Evolutionary conservation across 1,284 basidiomycete genomes (phyloP), one percentile per base, ranked within the genome.

Genomic region (Psilocybe mexicana): DNA sequence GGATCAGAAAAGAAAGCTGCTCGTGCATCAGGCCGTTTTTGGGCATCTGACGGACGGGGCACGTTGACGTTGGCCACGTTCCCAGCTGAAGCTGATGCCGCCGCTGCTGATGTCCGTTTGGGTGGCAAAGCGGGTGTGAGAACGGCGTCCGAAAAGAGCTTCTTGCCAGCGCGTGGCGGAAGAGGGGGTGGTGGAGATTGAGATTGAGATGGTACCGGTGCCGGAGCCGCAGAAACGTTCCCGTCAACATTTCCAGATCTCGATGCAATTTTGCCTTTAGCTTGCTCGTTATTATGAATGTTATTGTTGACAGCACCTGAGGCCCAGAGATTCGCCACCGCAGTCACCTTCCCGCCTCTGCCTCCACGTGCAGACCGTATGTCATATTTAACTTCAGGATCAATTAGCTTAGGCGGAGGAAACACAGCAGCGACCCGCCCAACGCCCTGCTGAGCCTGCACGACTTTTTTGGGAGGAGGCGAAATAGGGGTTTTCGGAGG

Each of bases 341-440:
- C 79, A 1, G 89, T 79, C 12, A 93, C 92, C 52, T 82, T 81
- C 8, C 90, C 92, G 0, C 91, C 91, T 52, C 80, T 76, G 1
- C 92, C 92, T 2, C 92, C 90, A 25, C 90, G 81, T 8, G 90
- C 90, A 42, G 88, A 91, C 4, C 86, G 83, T 23, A 89, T 71
- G 65, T 92, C 85, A 68, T 92, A 92, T 62, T 85, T 87, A 25
- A 76, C 76, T 55, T 83, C 83, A 0, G 80, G 72, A 63, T 83
- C 80, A 4, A 61, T 57, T 18, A 58, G 64, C 43, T 65, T 65
- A 1, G 70, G 71, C 14, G 74, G 70, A 2, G 76, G 73, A 54
- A 77, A 74, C 0, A 67, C 65, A 6, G 75, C 30, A 18, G 4
- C 55, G 52, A 18, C 18, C 18, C 18, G 18, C 18, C 6, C 53